Conservation (phyloP, 345 rosid species). For the Sonneratia alba region DNA sequence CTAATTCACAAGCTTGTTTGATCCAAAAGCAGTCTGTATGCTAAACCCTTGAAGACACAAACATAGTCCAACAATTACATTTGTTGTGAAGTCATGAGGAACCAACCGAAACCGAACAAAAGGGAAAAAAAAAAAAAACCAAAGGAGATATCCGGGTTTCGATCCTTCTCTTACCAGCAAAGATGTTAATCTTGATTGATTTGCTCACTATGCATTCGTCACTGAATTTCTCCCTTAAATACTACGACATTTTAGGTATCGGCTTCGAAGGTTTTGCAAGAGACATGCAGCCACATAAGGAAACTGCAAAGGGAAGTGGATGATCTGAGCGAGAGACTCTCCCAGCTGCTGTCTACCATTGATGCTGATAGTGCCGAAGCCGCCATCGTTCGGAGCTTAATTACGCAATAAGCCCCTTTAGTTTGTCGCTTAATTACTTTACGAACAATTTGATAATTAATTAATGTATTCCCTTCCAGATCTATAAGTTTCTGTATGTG, state of each 20-base stretch:
- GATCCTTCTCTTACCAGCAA: too few relatives aligned
- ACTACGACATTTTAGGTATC: slow-evolving; percentile 38
- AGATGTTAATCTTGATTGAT: neutral
- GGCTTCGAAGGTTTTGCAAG: slow-evolving; percentile 82
- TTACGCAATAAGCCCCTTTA: slow-evolving; percentile 28
- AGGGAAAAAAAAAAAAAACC: too few relatives aligned
- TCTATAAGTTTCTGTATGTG: too few relatives aligned
- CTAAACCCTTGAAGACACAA: too few relatives aligned
- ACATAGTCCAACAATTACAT: too few relatives aligned
- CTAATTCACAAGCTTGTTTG: neutral
- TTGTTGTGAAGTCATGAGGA: too few relatives aligned
- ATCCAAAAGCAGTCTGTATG: too few relatives aligned
- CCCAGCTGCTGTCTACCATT: slow-evolving; percentile 72
- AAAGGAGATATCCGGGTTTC: too few relatives aligned
- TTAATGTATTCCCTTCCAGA: too few relatives aligned
- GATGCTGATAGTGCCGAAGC: slow-evolving; percentile 91
- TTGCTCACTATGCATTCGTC: neutral
- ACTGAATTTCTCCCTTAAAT: neutral
- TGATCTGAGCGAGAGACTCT: slow-evolving; percentile 74
- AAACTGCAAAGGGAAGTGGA: slow-evolving; percentile 80
- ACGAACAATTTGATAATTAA: too few relatives aligned
- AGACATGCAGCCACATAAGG: slow-evolving; percentile 86
- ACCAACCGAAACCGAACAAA: too few relatives aligned
- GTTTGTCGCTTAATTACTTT: neutral
- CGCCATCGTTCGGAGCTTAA: slow-evolving; percentile 75